Base-by-base conservation (phyloP, 495 filamentous ascomycete genomes). In the Penicillium angulare region DNA sequence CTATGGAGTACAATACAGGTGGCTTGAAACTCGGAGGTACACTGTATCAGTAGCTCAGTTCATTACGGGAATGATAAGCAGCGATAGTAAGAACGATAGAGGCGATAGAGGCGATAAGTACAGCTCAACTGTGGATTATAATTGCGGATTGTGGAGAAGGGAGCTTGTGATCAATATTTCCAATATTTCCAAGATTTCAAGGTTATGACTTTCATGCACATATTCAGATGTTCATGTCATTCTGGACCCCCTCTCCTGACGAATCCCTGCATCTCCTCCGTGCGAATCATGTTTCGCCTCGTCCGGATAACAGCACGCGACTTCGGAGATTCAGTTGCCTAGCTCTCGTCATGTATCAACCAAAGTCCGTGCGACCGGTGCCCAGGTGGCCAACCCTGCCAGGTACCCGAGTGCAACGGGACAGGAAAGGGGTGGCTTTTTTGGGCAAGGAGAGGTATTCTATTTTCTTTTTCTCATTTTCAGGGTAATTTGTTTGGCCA, bases 261-360 rank as follows among this genome's bases (percentile, higher is more conserved):
- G n/a, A 15, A 12, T 3, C 38, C 16, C 17, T 24, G 38, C 38
- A 41, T 41, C 24, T n/a, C 6, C 35, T 20, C n/a, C n/a, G n/a
- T n/a, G 13, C 20, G 15, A 41, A 22, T 41, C 20, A 46, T 34
- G 18, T 22, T 4, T 41, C 38, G 38, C 43, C 29, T 59, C 57
- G 54, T 26, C 47, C 39, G 52, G 49, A 33, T 43, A 47, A 15
- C 51, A 63, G 65, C 65, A 69, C 66, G 64, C 66, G 66, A 69
- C 63, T 58, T 53, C 48, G 52, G 57, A 60, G 50, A 40, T 36
- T 26, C 32, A 61, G 57, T 54, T 62, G 58, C 60, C 60, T 64
- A 47, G 56, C 47, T 44, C 41, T 39, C 51, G 47, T 44, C 24
- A 32, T 22, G 27, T 31, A 49, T n/a, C 12, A 23, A n/a, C n/a